These are phyloP conservation scores for Ganoderma sinense DNA, from an alignment of 1,284 basidiomycete species.

Conservation along the genomic window DNA sequence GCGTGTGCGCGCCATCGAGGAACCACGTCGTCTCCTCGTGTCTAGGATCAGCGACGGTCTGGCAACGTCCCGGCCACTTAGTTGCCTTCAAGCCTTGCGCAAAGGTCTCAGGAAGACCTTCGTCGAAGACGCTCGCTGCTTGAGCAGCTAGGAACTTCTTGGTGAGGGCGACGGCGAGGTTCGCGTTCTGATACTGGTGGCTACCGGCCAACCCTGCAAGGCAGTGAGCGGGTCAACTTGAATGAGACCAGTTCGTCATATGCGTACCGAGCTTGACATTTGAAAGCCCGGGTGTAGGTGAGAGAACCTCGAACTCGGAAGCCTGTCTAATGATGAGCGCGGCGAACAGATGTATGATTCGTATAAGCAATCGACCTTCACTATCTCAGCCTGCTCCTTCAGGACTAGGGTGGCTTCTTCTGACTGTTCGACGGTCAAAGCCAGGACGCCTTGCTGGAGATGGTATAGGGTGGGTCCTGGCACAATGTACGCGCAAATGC, in stretches of 20 bases:
- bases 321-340: constrained; percentile 27
- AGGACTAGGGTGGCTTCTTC: constrained; percentile 75
- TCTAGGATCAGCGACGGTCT: constrained; percentile 74
- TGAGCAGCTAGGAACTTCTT: constrained; percentile 70
- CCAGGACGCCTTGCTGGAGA: constrained; percentile 78
- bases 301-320: constrained; percentile 68
- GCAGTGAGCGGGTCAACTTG: neutral
- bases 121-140: constrained; percentile 37
- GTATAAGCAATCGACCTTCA: constrained; percentile 54
- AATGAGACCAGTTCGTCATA: neutral
- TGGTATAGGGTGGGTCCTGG: neutral
- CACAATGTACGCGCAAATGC: constrained; percentile 7
- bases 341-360: constrained; percentile 3
- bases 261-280: constrained; percentile 69
- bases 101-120: constrained; percentile 60
- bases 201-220: constrained; percentile 81
- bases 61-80: constrained; percentile 97
- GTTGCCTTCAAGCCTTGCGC: constrained; percentile 72
- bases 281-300: constrained; percentile 54
- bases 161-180: constrained; percentile 83
- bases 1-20: constrained; percentile 95
- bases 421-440: constrained; percentile 85
- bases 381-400: constrained; percentile 67
- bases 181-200: constrained; percentile 93
- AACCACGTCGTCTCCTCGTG: constrained; percentile 76